Conservation (phyloP, 768 basidiomycete species). For the Hydnomerulius pinastri region DNA sequence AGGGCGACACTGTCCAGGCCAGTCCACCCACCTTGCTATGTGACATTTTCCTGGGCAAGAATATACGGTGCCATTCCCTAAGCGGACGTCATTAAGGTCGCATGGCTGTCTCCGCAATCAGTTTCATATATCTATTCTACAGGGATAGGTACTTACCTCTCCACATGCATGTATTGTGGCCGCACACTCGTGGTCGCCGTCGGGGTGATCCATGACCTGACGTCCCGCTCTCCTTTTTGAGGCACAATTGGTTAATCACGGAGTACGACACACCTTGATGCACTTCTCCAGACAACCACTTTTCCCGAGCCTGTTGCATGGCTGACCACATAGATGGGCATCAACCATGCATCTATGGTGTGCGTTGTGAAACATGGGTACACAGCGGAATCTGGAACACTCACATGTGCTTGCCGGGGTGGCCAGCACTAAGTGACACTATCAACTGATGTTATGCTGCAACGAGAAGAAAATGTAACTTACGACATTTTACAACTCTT, state of each 20-base stretch:
- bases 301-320: slow-evolving; percentile 44
- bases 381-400: slow-evolving; percentile 8
- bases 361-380: neutral
- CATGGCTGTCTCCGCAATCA: slow-evolving; percentile 37
- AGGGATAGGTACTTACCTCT: slow-evolving; percentile 32
- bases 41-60: slow-evolving; percentile 42
- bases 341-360: slow-evolving; percentile 49
- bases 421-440: slow-evolving; percentile 44
- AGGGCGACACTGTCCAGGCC: neutral
- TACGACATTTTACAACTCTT: slow-evolving; percentile 46
- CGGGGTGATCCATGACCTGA: slow-evolving; percentile 45
- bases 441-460: neutral
- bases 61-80: slow-evolving; percentile 27
- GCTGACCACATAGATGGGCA: slow-evolving; percentile 42
- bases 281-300: slow-evolving; percentile 51
- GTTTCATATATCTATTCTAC: neutral
- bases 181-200: slow-evolving; percentile 49
- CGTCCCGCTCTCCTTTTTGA: neutral
- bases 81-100: slow-evolving; percentile 27
- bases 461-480: slow-evolving; percentile 18
- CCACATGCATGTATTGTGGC: slow-evolving; percentile 52
- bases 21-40: slow-evolving; percentile 36
- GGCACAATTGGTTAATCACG: neutral
- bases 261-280: slow-evolving; percentile 40
- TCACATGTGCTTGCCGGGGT: slow-evolving; percentile 51